A percentile compares a stretch with the other conserved stretches of the same genome.
Conservation (phyloP, 2,329 filamentous ascomycete genomes). For the Pyrenophora seminiperda region DNA sequence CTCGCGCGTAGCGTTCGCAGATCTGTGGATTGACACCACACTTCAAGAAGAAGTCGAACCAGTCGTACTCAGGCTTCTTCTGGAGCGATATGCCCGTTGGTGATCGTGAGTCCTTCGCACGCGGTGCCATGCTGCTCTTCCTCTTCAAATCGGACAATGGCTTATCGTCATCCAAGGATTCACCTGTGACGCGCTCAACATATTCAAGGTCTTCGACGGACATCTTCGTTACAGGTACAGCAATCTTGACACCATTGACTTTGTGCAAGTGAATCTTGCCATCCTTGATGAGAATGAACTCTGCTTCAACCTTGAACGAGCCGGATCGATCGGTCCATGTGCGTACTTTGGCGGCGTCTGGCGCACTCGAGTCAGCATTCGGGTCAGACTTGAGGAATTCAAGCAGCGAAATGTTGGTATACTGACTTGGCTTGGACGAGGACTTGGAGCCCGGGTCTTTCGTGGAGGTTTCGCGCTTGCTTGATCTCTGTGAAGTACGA, state of each 20-base stretch:
- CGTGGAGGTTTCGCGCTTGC: constrained; percentile 69
- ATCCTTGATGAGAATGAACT: constrained; percentile 92
- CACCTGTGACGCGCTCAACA: constrained; percentile 84
- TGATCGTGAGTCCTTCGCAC: constrained; percentile 57
- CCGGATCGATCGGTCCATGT: constrained; percentile 95
- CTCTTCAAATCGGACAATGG: constrained; percentile 81
- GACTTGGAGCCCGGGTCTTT: constrained; percentile 54
- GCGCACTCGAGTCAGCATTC: constrained; percentile 14
- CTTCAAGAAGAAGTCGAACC: constrained; percentile 97
- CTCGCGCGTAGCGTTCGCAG: constrained; percentile 91
- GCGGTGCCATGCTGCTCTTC: constrained; percentile 47
- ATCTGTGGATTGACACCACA: constrained; percentile 91
- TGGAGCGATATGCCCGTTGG: constrained; percentile 67
- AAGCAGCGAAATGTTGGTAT: constrained; percentile 2
- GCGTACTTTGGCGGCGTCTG: constrained; percentile 77
- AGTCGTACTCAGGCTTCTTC: constrained; percentile 82
- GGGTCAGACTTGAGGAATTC: background rate
- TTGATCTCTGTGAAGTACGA: constrained; percentile 72
- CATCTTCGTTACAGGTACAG: constrained; percentile 95
- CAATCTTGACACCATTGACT: constrained; percentile 97
- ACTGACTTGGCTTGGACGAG: constrained; percentile 74
- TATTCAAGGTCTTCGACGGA: constrained; percentile 93
- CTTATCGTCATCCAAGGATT: constrained; percentile 89
- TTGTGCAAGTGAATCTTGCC: constrained; percentile 98
- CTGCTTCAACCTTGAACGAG: constrained; percentile 95